These are phyloP conservation scores for Balamuthia mandrillaris DNA, from an alignment of 208 protist species.

Conservation along the genomic window DNA sequence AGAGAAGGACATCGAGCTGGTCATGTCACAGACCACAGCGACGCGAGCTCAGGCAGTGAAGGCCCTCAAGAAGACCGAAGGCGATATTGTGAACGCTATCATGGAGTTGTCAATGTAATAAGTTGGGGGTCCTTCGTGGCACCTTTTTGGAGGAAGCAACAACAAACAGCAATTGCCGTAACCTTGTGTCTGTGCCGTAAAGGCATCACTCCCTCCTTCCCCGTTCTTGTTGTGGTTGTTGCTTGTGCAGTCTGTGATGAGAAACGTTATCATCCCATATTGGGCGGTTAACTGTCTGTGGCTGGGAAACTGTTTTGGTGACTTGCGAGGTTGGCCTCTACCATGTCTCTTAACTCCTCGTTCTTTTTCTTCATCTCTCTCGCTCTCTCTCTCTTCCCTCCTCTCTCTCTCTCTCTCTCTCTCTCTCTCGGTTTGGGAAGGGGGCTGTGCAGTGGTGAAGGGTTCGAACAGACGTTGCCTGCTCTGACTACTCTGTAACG, in stretches of 20 bases:
- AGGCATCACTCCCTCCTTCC: background rate
- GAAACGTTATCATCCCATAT: background rate
- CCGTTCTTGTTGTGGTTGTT: background rate
- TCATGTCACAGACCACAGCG: constrained; percentile 71
- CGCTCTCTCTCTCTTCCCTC: background rate
- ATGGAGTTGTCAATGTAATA: constrained; percentile 60
- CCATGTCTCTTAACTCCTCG: background rate
- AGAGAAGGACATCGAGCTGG: constrained; percentile 77
- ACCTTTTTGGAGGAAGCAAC: too few species aligned
- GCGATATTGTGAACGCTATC: constrained; percentile 82
- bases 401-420: background rate
- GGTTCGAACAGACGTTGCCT: too few species aligned
- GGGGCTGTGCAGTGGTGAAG: too few species aligned
- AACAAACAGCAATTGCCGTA: too few species aligned
- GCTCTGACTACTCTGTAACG: too few species aligned
- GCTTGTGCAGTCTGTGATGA: background rate
- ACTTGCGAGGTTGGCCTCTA: background rate
- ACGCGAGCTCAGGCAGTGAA: constrained; percentile 65
- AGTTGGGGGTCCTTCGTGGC: background rate
- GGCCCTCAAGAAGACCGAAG: constrained; percentile 72
- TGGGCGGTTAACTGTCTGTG: background rate
- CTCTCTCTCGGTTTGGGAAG: too few species aligned
- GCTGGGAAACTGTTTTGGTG: background rate
- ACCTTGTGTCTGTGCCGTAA: background rate
- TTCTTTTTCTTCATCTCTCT: background rate